Evolutionary conservation across 441 rosid species (phyloP).

Genomic region (Jatropha multifida): DNA sequence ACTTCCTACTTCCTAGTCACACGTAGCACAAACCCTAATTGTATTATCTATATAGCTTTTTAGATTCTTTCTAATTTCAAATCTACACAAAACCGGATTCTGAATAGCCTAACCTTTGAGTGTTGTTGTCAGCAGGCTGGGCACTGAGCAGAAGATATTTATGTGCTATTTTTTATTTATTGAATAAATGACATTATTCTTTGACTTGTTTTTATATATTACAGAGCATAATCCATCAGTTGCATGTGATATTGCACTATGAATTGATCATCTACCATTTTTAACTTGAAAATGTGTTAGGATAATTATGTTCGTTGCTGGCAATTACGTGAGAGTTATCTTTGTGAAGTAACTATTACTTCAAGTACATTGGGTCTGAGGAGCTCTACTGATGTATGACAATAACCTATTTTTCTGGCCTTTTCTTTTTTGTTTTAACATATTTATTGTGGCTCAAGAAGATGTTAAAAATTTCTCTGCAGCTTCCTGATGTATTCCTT

Average conservation of each 20-base stretch:
- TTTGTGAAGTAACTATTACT: conserved; percentile 72
- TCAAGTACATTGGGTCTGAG: conserved; percentile 56
- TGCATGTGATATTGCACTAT: neutral
- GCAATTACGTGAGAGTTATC: conserved; percentile 52
- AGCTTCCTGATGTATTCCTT: conserved; percentile 73
- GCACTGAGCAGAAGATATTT: neutral
- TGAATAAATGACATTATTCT: neutral
- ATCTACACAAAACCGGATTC: neutral
- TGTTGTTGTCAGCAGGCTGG: neutral
- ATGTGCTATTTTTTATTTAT: neutral
- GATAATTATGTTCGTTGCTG: conserved; percentile 83
- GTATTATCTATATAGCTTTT: neutral
- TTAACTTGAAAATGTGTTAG: conserved; percentile 36
- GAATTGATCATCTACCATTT: neutral
- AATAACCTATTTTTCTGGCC: conserved; percentile 8
- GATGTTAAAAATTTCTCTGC: conserved; percentile 29
- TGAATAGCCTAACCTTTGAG: neutral
- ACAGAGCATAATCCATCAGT: neutral
- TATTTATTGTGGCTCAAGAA: conserved; percentile 18
- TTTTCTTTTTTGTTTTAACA: conserved; percentile 14
- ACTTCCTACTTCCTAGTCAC: neutral
- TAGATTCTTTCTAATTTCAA: neutral
- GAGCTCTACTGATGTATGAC: conserved; percentile 66
- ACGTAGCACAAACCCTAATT: neutral
- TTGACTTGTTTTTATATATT: neutral